Percentiles rank a stretch among this genome's conserved stretches.
Conservation (phyloP, 2,329 filamentous ascomycete species). For the Coniochaeta ligniaria region DNA sequence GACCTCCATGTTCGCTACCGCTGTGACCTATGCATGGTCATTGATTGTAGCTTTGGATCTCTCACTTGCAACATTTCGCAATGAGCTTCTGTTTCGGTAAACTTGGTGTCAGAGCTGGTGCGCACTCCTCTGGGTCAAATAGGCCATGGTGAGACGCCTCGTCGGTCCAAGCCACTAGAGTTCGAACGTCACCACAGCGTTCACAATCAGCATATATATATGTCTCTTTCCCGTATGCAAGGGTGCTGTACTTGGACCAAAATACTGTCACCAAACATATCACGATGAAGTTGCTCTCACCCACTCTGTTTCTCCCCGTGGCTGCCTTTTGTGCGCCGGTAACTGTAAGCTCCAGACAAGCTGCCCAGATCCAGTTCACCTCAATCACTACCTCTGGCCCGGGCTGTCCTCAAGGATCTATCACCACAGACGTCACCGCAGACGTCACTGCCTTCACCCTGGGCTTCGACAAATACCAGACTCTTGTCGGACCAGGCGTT, state of each 20-base stretch:
- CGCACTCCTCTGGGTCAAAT: background rate
- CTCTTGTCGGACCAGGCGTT: background rate
- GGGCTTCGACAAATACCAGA: slow-evolving; percentile 1
- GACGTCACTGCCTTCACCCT: background rate
- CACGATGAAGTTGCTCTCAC: background rate
- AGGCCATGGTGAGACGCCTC: background rate
- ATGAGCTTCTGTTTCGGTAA: background rate
- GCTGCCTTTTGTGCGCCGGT: background rate
- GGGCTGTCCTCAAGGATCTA: background rate
- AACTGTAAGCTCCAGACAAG: background rate
- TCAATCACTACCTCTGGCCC: background rate
- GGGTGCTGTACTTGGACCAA: background rate
- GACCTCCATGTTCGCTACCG: background rate
- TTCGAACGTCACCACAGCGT: no score
- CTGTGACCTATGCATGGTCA: background rate
- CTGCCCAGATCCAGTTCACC: background rate
- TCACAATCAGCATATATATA: no score
- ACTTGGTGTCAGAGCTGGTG: background rate
- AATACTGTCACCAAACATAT: background rate
- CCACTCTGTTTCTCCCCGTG: background rate
- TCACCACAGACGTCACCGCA: background rate
- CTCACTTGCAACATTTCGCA: background rate
- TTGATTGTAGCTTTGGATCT: background rate
- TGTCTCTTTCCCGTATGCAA: background rate
- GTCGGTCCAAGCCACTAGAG: no score